Conservation (phyloP, 768 basidiomycete genomes). For the Coprinopsis marcescibilis region DNA sequence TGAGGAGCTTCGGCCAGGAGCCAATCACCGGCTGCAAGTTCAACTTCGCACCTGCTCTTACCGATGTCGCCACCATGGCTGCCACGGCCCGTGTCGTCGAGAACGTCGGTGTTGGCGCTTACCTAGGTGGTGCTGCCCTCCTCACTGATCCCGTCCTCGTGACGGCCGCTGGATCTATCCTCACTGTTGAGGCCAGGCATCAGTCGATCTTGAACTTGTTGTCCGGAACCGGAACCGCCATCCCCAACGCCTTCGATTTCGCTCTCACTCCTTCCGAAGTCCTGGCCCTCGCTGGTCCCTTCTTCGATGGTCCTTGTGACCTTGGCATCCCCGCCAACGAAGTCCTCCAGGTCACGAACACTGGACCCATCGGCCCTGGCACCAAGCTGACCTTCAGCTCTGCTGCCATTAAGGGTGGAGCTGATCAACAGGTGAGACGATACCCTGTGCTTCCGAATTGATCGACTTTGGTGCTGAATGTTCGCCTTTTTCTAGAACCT, state of each 20-base stretch:
- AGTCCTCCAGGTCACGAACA: constrained; percentile 57
- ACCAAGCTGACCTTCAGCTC: constrained; percentile 60
- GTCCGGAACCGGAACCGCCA: constrained; percentile 46
- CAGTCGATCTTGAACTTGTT: constrained; percentile 72
- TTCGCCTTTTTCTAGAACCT: constrained; percentile 33
- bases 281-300: constrained; percentile 59
- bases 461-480: constrained; percentile 10
- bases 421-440: constrained; percentile 34
- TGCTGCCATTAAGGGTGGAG: constrained; percentile 45
- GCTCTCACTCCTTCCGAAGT: constrained; percentile 65
- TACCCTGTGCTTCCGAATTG: background rate
- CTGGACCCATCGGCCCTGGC: constrained; percentile 48
- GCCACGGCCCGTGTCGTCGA: constrained; percentile 70
- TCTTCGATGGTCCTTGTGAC: constrained; percentile 63
- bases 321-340: constrained; percentile 58
- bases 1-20: constrained; percentile 47
- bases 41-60: constrained; percentile 58
- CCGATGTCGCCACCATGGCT: constrained; percentile 65
- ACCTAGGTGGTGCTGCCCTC: constrained; percentile 67
- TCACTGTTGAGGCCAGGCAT: constrained; percentile 82
- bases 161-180: constrained; percentile 63
- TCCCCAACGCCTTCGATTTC: constrained; percentile 70
- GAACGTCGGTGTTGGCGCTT: constrained; percentile 69
- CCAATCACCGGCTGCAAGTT: constrained; percentile 60
- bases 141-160: constrained; percentile 55